Conservation (phyloP, 768 basidiomycete genomes). For the Clavaria fumosa region DNA sequence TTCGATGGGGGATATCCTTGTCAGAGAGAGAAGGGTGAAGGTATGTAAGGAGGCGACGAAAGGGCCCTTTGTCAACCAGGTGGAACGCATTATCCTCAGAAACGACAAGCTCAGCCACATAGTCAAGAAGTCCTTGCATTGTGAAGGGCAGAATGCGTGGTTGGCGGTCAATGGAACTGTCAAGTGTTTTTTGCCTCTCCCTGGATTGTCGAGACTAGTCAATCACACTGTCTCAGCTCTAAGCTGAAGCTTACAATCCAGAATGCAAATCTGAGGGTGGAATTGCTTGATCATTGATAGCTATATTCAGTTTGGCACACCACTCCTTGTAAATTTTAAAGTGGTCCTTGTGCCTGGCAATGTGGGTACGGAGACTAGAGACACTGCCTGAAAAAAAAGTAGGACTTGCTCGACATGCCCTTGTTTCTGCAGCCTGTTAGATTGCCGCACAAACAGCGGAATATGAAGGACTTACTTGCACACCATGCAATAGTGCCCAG, state of each 20-base stretch:
- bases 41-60: no score
- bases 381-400: no score
- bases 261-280: no score
- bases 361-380: not conserved
- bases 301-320: not conserved
- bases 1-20: no score
- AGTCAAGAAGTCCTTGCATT: no score
- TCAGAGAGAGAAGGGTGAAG: no score
- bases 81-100: no score
- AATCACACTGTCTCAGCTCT: no score
- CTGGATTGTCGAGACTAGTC: not conserved
- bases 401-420: not conserved
- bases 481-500: not conserved
- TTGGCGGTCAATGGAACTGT: not conserved
- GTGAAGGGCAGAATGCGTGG: not conserved
- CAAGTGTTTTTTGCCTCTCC: not conserved
- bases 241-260: no score
- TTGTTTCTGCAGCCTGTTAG: not conserved
- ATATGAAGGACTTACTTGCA: not conserved
- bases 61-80: no score
- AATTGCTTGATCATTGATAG: no score
- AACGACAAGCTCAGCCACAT: no score
- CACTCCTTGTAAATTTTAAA: not conserved
- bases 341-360: not conserved
- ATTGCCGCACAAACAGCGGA: not conserved